Evolutionary conservation across 179 eudicot genomes (phyloP).

Genomic region (Corrigiola litoralis): DNA sequence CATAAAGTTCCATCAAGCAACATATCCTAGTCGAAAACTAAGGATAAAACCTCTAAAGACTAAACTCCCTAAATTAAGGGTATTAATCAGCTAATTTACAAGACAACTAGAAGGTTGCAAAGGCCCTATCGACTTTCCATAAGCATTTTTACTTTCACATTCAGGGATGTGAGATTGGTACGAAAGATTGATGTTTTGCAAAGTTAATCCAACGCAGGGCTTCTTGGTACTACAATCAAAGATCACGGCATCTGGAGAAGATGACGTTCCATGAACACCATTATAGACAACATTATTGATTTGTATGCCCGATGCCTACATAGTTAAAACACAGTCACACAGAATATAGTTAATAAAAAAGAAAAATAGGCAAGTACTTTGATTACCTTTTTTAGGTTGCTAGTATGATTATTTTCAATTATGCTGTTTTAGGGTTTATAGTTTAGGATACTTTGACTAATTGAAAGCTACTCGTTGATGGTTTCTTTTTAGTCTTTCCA

Average conservation of each 20-base stretch:
- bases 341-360: not conserved
- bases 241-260: constrained; percentile 12
- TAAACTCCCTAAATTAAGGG: no score
- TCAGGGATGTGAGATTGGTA: not conserved
- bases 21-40: not conserved
- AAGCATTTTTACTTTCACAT: constrained; percentile 16
- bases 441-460: no score
- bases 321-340: no score
- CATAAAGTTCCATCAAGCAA: no score
- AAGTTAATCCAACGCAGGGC: constrained; percentile 21
- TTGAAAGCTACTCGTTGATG: no score
- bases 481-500: no score
- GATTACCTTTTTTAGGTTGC: no score
- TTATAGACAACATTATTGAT: constrained; percentile 19
- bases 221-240: constrained; percentile 29
- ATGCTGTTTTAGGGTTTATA: no score
- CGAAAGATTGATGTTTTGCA: constrained; percentile 25
- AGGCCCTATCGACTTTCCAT: constrained; percentile 14
- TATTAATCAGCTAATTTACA: not conserved
- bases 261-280: constrained; percentile 26
- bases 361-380: no score
- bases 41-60: not conserved
- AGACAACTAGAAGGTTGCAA: constrained; percentile 23
- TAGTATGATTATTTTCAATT: no score
- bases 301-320: constrained; percentile 27